Evolutionary conservation across 2,329 filamentous ascomycete species (phyloP).

Genomic region (Dothidotthia symphoricarpi): DNA sequence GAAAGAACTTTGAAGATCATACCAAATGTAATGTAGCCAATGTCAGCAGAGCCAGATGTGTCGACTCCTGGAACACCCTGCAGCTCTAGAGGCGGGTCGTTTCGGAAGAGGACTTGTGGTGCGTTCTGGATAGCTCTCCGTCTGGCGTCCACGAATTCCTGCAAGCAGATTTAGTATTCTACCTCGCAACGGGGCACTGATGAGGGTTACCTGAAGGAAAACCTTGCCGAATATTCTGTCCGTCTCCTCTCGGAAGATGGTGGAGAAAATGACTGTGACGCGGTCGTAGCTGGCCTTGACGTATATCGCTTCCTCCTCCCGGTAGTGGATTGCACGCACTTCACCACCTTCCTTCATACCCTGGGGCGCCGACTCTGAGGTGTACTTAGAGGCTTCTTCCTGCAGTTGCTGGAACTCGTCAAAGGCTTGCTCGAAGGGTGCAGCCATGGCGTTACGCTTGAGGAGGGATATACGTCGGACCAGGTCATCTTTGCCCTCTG

Average conservation of each 20-base stretch:
- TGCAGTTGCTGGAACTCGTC: constrained; percentile 83
- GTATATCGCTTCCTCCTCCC: constrained; percentile 98
- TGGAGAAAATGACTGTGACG: constrained; percentile 98
- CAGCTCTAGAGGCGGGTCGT: constrained; percentile 88
- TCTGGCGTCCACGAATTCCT: constrained; percentile 94
- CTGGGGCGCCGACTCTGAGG: constrained; percentile 88
- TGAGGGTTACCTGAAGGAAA: constrained; percentile 67
- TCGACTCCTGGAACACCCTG: constrained; percentile 82
- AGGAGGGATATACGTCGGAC: constrained; percentile 83
- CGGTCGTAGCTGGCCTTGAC: constrained; percentile 96
- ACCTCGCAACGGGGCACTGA: neutral
- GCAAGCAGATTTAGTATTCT: constrained; percentile 1
- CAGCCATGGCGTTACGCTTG: constrained; percentile 98
- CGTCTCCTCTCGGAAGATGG: constrained; percentile 95
- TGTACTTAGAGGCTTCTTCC: constrained; percentile 88
- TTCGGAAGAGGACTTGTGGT: constrained; percentile 93
- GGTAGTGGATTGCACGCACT: constrained; percentile 95
- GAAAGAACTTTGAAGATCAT: constrained; percentile 33
- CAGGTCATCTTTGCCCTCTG: constrained; percentile 81
- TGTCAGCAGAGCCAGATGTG: constrained; percentile 69
- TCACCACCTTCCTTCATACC: constrained; percentile 85
- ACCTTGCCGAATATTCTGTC: constrained; percentile 97
- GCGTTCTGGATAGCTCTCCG: constrained; percentile 96
- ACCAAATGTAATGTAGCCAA: constrained; percentile 99
- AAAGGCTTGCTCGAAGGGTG: constrained; percentile 96